Percentiles rank a stretch among this genome's conserved stretches.
Evolutionary conservation across 192 early-diverging fungal species (phyloP).

Genomic region (Coemansia sp.): DNA sequence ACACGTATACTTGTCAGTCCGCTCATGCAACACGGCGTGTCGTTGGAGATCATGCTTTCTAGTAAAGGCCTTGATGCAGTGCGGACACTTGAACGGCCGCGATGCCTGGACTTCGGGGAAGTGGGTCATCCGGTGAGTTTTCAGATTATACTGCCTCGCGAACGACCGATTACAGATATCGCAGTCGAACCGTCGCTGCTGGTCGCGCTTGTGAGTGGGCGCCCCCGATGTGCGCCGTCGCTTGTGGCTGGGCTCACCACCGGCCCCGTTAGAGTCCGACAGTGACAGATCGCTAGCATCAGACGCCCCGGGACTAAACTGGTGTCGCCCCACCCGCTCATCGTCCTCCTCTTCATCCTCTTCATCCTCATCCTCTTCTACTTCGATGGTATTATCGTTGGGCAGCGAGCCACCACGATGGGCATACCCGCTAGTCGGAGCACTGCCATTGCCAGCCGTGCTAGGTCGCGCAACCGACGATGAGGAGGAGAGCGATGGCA

Average conservation of each 20-base stretch:
- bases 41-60: conserved; percentile 76
- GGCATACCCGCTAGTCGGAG: neutral
- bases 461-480: neutral
- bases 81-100: conserved; percentile 59
- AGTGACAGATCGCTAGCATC: conserved; percentile 3
- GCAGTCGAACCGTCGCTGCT: conserved; percentile 55
- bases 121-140: conserved; percentile 74
- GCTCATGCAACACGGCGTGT: conserved; percentile 60
- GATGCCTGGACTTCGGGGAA: conserved; percentile 48
- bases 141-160: conserved; percentile 78
- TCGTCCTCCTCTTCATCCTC: conserved; percentile 11
- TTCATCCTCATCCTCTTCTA: neutral
- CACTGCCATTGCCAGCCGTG: neutral
- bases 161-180: conserved; percentile 68
- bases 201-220: conserved; percentile 40
- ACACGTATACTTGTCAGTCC: conserved; percentile 54
- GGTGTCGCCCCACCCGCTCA: neutral
- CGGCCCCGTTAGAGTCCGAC: neutral
- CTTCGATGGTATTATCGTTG: neutral
- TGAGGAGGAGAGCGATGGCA: conserved; percentile 26
- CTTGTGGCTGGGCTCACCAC: conserved; percentile 6
- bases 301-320: neutral
- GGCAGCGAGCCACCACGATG: neutral
- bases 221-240: conserved; percentile 22
- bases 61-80: conserved; percentile 67